phyloP scores from a whole-genome alignment of 1,284 basidiomycete genomes.

The Pyrrhoderma noxium region DNA sequence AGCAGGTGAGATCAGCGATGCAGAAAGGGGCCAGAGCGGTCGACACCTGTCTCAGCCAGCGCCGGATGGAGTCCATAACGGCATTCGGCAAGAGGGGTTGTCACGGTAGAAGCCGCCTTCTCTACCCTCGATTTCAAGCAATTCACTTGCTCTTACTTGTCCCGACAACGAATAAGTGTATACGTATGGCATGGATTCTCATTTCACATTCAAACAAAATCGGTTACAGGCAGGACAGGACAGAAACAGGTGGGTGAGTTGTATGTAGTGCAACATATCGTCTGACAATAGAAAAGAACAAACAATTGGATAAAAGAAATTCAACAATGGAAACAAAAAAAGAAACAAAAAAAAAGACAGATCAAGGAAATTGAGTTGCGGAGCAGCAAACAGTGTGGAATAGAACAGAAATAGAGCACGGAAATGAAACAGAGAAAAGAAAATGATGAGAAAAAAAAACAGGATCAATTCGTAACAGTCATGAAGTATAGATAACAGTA shows the following conservation, averaged over 20 bases:
- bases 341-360: conserved; percentile 6
- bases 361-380: neutral
- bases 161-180: no score
- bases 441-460: neutral
- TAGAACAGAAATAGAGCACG: neutral
- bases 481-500: conserved; percentile 3
- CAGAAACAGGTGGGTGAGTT: neutral
- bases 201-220: neutral
- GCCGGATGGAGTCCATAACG: no score
- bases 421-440: neutral
- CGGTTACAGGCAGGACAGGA: neutral
- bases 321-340: conserved; percentile 7
- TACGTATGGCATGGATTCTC: no score
- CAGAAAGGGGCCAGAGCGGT: conserved; percentile 3
- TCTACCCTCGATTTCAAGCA: no score
- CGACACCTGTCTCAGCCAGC: no score
- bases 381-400: neutral
- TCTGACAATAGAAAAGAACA: conserved; percentile 5
- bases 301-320: no score
- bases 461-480: conserved; percentile 1
- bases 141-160: no score
- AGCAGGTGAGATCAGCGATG: conserved; percentile 4
- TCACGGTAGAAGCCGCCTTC: no score
- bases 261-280: neutral
- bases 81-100: no score